A percentile compares a stretch with the other conserved stretches of the same genome.
Conservation (phyloP, 768 basidiomycete species). For the Royoungia palumana region DNA sequence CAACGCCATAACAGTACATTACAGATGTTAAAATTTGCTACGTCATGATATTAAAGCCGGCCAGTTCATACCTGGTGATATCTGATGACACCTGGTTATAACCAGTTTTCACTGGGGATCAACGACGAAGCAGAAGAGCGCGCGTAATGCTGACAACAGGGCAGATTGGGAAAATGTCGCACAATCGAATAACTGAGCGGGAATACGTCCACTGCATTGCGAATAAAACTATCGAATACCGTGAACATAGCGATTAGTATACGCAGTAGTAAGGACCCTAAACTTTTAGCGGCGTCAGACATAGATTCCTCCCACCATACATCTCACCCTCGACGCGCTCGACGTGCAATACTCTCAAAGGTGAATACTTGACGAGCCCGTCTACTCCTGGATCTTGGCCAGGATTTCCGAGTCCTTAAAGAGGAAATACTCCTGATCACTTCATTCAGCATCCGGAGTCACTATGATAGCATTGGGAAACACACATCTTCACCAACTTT, state of each 20-base stretch:
- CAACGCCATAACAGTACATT: too few species aligned
- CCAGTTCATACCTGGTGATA: too few species aligned
- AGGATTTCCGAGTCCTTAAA: constrained; percentile 96
- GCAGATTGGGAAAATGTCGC: constrained; percentile 58
- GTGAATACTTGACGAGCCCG: background rate
- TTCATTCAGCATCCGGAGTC: constrained; percentile 5
- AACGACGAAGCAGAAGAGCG: constrained; percentile 42
- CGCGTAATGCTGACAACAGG: constrained; percentile 51
- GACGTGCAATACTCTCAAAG: background rate
- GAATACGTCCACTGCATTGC: constrained; percentile 30
- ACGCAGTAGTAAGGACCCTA: constrained; percentile 9
- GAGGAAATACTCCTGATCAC: constrained; percentile 80
- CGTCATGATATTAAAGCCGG: too few species aligned
- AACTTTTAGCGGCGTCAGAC: constrained; percentile 3
- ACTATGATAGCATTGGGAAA: constrained; percentile 8
- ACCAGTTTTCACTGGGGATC: too few species aligned
- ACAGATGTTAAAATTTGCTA: too few species aligned
- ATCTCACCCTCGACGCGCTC: constrained; percentile 1
- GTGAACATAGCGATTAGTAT: constrained; percentile 22
- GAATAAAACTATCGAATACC: constrained; percentile 12
- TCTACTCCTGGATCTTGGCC: constrained; percentile 91
- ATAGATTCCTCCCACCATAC: background rate
- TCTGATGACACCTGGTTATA: too few species aligned
- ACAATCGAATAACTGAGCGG: constrained; percentile 38
- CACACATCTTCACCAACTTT: constrained; percentile 96